These are phyloP conservation scores for Zanthoxylum bungeanum DNA, from an alignment of 345 rosid genomes.

Conservation along the genomic window DNA sequence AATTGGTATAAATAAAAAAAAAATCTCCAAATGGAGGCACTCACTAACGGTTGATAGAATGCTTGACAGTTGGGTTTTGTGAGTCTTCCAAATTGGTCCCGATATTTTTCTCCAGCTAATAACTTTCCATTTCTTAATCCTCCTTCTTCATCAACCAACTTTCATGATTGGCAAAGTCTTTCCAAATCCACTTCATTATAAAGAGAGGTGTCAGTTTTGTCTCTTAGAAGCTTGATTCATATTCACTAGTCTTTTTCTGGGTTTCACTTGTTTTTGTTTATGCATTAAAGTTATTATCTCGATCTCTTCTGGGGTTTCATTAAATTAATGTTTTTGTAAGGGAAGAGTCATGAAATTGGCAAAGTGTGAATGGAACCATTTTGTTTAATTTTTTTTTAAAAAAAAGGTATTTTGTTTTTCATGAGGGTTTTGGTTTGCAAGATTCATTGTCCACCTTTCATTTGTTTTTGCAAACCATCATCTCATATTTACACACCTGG, in stretches of 20 bases:
- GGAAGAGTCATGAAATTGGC: constrained; percentile 11
- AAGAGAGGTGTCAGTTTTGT: no score
- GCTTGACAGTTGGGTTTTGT: constrained; percentile 14
- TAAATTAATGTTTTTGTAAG: neutral
- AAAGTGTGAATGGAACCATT: neutral
- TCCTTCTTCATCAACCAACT: neutral
- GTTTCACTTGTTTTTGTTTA: constrained; percentile 11
- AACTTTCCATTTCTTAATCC: neutral
- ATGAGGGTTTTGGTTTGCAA: constrained; percentile 71
- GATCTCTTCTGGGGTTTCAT: no score
- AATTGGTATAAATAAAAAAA: neutral
- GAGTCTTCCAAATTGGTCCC: constrained; percentile 4
- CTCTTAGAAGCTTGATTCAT: no score
- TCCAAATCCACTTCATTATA: neutral
- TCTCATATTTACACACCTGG: constrained; percentile 47
- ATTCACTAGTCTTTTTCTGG: no score
- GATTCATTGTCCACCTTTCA: constrained; percentile 75
- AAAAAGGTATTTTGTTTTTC: no score
- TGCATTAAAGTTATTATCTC: no score
- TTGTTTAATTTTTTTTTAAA: no score
- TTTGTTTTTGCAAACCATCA: constrained; percentile 74
- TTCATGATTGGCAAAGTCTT: no score
- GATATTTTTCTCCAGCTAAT: neutral
- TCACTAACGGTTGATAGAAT: constrained; percentile 4
- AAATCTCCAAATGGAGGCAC: constrained; percentile 7